A percentile compares a stretch with the other conserved stretches of the same genome.
Conservation (phyloP, 164 flowering plant genomes). For the Piper betle region DNA sequence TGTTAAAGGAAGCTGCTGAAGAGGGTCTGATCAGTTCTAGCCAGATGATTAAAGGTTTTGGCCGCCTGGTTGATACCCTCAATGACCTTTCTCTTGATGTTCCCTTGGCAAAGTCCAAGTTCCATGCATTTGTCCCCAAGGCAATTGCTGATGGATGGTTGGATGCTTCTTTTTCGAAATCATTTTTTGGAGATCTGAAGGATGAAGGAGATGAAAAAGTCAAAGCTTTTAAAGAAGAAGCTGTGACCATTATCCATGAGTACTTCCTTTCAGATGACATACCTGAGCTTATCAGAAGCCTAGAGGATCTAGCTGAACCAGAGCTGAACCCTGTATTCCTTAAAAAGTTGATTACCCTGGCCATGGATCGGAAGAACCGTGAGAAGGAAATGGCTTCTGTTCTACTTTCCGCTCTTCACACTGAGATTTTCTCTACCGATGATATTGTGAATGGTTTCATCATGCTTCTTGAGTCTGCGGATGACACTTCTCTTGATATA, state of each 20-base stretch:
- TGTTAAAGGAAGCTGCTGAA: conserved; percentile 77
- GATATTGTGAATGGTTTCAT: conserved; percentile 86
- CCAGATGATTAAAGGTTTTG: conserved; percentile 86
- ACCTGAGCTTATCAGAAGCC: conserved; percentile 81
- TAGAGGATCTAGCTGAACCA: conserved; percentile 70
- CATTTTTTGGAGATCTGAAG: conserved; percentile 25
- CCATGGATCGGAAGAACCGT: conserved; percentile 93
- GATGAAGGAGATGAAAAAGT: conserved; percentile 35
- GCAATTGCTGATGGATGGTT: conserved; percentile 91
- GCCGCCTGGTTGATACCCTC: conserved; percentile 72
- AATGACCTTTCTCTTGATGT: conserved; percentile 96
- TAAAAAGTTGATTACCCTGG: conserved; percentile 85
- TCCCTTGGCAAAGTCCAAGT: conserved; percentile 71
- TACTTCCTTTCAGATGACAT: conserved; percentile 94
- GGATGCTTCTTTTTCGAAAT: conserved; percentile 48
- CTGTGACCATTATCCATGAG: conserved; percentile 77
- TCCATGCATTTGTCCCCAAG: conserved; percentile 42
- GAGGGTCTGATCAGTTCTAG: conserved; percentile 93
- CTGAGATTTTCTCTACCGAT: conserved; percentile 78
- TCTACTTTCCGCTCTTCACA: conserved; percentile 76
- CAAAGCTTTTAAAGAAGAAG: conserved; percentile 61
- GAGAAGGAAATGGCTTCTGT: conserved; percentile 99
- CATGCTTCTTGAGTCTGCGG: conserved; percentile 89
- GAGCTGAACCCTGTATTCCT: conserved; percentile 70
- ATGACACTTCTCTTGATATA: conserved; percentile 90